Evolutionary conservation across 2,329 filamentous ascomycete species (phyloP).

Genomic region (Trichoderma afroharzianum): DNA sequence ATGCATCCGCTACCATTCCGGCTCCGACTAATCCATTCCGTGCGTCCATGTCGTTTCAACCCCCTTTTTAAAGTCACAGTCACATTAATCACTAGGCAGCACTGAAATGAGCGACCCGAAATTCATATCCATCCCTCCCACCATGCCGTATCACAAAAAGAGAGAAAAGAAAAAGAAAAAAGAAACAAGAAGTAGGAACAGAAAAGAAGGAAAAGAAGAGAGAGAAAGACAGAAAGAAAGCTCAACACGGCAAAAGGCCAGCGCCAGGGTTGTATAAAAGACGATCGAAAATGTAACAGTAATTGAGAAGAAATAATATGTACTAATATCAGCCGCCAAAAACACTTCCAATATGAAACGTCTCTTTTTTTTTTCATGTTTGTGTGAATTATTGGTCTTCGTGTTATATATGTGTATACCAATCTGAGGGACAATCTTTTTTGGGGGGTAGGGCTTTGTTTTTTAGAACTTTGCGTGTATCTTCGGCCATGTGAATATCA

Average conservation of each 20-base stretch:
- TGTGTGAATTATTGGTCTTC: background rate
- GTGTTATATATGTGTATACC: slow-evolving; percentile 17
- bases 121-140: slow-evolving; percentile 9
- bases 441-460: background rate
- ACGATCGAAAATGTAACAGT: background rate
- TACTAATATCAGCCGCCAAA: background rate
- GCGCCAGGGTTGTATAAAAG: background rate
- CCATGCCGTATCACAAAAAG: slow-evolving; percentile 26
- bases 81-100: slow-evolving; percentile 6
- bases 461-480: background rate
- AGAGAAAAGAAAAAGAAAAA: background rate
- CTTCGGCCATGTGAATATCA: slow-evolving; percentile 5
- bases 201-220: background rate
- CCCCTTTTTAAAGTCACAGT: background rate
- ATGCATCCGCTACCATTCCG: background rate
- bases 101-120: background rate
- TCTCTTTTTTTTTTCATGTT: background rate
- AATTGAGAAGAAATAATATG: background rate
- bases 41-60: background rate
- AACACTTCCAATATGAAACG: background rate
- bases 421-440: slow-evolving; percentile 23
- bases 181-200: slow-evolving; percentile 17
- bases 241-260: slow-evolving; percentile 1
- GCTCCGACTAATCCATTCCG: background rate
- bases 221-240: background rate